Percentiles rank a stretch among this genome's conserved stretches.
Conservation (phyloP, 2,329 filamentous ascomycete species). For the Hypoxylon rubiginosum region DNA sequence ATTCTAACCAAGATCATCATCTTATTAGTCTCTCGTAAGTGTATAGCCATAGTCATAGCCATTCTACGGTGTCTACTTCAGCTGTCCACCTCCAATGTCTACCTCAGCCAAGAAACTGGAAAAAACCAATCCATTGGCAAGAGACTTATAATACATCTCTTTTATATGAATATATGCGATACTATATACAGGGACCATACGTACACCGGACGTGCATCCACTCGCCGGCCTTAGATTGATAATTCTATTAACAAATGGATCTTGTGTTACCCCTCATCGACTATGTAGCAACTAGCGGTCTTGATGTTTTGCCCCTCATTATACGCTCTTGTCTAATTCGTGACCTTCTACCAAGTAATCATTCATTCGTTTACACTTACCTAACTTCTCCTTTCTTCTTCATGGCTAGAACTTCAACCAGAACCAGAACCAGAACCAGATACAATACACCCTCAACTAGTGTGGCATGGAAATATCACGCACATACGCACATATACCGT, state of each 20-base stretch:
- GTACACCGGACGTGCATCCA: conserved; percentile 16
- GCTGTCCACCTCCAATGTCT: neutral
- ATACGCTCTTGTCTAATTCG: conserved; percentile 12
- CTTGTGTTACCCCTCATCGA: conserved; percentile 32
- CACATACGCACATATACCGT: neutral
- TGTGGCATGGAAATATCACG: conserved; percentile 14
- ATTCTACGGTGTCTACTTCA: neutral
- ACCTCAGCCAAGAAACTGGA: neutral
- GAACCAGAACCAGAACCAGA: neutral
- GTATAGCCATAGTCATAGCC: neutral
- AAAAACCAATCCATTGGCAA: neutral
- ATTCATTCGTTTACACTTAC: too few relatives aligned
- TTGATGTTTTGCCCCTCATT: conserved; percentile 25
- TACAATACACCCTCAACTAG: neutral
- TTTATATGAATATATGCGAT: conserved; percentile 1
- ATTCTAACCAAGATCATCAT: neutral
- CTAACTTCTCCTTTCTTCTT: neutral
- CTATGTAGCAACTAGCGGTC: conserved; percentile 4
- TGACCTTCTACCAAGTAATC: neutral
- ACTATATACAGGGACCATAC: conserved; percentile 7
- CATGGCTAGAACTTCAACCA: neutral
- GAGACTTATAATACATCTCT: neutral
- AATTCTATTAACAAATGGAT: conserved; percentile 32
- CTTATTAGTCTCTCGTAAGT: neutral
- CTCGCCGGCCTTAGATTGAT: conserved; percentile 17